Conservation (phyloP, 202 grass and related monocot genomes). For the Sporobolus alterniflorus region DNA sequence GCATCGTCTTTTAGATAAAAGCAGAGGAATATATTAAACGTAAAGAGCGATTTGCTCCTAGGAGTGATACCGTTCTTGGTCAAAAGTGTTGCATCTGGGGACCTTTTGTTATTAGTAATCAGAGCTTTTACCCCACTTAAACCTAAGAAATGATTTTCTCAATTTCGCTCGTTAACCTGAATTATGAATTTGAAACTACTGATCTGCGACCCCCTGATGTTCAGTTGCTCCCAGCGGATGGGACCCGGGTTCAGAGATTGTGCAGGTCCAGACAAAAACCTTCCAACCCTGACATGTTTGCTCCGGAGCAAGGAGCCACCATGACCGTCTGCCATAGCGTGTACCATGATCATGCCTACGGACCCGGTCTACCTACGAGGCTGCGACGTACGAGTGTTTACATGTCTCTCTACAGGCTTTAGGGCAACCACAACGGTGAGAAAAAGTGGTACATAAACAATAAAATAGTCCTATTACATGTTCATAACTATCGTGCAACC, state of each 20-base stretch:
- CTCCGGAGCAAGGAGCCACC: not conserved
- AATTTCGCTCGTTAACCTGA: not conserved
- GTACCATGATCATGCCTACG: slow-evolving; percentile 36
- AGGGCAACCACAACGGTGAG: not conserved
- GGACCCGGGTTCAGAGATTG: not conserved
- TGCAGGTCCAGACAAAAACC: not conserved
- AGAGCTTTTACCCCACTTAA: too few species aligned
- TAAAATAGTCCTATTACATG: too few species aligned
- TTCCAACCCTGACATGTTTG: not conserved
- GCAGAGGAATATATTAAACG: slow-evolving; percentile 36
- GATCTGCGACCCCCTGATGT: not conserved
- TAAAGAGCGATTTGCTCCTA: slow-evolving; percentile 21
- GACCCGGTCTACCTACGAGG: slow-evolving; percentile 16
- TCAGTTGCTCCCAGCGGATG: not conserved
- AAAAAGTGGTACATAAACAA: too few species aligned
- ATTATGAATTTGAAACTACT: not conserved
- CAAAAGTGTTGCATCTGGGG: slow-evolving; percentile 39
- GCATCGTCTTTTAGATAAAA: slow-evolving; percentile 3
- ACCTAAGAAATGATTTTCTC: too few species aligned
- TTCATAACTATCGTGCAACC: too few species aligned
- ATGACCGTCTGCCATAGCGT: slow-evolving; percentile 1
- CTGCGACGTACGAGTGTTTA: slow-evolving; percentile 20
- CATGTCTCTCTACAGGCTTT: slow-evolving; percentile 16
- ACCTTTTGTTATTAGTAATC: not conserved
- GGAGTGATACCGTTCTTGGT: slow-evolving; percentile 23